phyloP scores from a whole-genome alignment of 345 rosid species.

The Boechera divaricarpa region DNA sequence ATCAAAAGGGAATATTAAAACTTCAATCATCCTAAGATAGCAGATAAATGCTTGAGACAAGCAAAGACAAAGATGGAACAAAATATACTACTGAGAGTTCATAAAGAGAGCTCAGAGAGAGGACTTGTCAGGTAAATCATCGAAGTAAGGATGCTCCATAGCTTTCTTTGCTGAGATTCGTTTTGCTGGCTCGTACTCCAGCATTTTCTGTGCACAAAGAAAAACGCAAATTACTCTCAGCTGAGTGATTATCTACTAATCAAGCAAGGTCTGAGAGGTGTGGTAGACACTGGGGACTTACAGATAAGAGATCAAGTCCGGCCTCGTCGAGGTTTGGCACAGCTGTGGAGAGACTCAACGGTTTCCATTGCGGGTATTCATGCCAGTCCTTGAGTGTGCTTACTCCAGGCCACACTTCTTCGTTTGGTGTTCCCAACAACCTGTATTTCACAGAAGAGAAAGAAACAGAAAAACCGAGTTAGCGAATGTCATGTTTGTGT shows the following conservation, averaged over 20 bases:
- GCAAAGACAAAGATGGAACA: conserved; percentile 44
- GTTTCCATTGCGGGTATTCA: conserved; percentile 95
- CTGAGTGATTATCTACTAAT: conserved; percentile 10
- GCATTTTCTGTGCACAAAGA: conserved; percentile 71
- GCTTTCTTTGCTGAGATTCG: conserved; percentile 94
- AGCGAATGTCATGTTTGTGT: background rate
- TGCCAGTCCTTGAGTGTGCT: conserved; percentile 94
- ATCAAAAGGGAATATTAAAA: background rate
- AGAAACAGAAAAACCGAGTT: conserved; percentile 9
- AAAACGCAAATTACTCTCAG: conserved; percentile 5
- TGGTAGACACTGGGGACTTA: conserved; percentile 47
- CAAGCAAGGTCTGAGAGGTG: conserved; percentile 16
- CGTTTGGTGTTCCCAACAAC: conserved; percentile 94
- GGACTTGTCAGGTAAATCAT: conserved; percentile 65
- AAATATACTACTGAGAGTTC: conserved; percentile 8
- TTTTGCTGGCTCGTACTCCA: conserved; percentile 81
- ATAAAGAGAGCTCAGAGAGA: conserved; percentile 50
- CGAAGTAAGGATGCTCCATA: conserved; percentile 92
- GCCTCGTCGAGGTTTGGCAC: conserved; percentile 72
- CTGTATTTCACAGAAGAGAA: conserved; percentile 43
- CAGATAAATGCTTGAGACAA: conserved; percentile 61
- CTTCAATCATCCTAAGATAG: conserved; percentile 33
- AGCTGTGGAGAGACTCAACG: conserved; percentile 66
- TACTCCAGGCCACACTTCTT: conserved; percentile 93
- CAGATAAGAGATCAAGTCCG: conserved; percentile 79